Conservation (phyloP, 441 rosid species). For the Populus trichocarpa region DNA sequence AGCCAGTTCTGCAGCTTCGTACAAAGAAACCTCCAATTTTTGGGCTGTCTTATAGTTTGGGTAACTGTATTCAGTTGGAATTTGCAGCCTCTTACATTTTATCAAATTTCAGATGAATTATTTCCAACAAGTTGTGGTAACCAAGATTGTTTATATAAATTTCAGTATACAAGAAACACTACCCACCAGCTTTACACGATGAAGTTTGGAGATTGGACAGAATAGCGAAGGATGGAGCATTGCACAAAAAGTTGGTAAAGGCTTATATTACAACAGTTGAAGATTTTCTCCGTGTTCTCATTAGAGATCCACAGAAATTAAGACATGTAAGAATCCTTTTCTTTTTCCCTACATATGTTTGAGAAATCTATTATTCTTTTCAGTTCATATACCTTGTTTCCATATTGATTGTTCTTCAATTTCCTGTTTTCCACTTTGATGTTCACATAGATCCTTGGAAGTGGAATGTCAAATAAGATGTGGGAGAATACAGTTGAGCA, state of each 20-base stretch:
- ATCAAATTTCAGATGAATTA: background rate
- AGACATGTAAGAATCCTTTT: conserved; percentile 53
- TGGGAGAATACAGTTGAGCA: conserved; percentile 97
- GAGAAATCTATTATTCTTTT: background rate
- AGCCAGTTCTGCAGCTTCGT: background rate
- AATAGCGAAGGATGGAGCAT: conserved; percentile 90
- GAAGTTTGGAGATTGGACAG: conserved; percentile 99
- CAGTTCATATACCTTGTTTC: background rate
- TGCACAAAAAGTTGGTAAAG: conserved; percentile 80
- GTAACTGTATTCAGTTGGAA: background rate
- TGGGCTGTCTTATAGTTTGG: background rate
- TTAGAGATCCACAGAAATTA: conserved; percentile 74
- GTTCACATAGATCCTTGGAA: conserved; percentile 72
- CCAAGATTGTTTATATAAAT: conserved; percentile 1
- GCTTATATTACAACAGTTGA: conserved; percentile 63
- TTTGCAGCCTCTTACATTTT: background rate
- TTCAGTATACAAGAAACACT: conserved; percentile 95
- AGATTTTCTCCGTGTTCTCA: conserved; percentile 85
- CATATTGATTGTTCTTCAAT: conserved; percentile 5
- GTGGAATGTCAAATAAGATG: conserved; percentile 99
- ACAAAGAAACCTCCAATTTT: background rate
- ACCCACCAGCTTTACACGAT: conserved; percentile 89
- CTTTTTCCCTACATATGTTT: background rate
- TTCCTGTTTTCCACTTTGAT: conserved; percentile 10
- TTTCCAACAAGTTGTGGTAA: background rate